A percentile compares a stretch with the other conserved stretches of the same genome.
Evolutionary conservation across 2,329 filamentous ascomycete genomes (phyloP).

Genomic region (Neoscytalidium dimidiatum): DNA sequence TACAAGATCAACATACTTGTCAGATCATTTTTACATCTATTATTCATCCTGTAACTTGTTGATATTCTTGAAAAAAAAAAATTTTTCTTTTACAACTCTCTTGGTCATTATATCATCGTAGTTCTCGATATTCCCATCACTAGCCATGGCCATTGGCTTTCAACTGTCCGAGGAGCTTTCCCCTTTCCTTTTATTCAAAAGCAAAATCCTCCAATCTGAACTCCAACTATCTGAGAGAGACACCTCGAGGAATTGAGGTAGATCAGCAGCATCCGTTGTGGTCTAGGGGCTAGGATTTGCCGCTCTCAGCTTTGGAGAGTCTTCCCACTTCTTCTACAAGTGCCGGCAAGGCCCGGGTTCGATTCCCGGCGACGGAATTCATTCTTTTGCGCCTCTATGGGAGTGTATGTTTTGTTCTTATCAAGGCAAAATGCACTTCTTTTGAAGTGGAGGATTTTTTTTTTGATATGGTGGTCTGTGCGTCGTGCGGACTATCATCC

Average conservation of each 20-base stretch:
- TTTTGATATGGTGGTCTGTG: not conserved
- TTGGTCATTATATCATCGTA: too few relatives aligned
- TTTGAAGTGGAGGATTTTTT: not conserved
- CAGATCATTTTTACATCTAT: too few relatives aligned
- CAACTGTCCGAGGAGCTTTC: not conserved
- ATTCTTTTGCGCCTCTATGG: not conserved
- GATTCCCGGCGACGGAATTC: conserved; percentile 37
- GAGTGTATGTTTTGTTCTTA: not conserved
- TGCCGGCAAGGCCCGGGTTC: conserved; percentile 39
- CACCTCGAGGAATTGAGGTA: not conserved
- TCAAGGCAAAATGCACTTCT: too few relatives aligned
- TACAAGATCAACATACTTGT: too few relatives aligned
- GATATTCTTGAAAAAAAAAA: too few relatives aligned
- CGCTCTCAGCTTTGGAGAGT: conserved; percentile 30
- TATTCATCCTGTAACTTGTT: too few relatives aligned
- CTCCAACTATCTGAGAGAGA: not conserved
- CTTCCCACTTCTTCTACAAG: conserved; percentile 16
- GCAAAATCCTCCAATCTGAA: too few relatives aligned
- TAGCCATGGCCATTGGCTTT: too few relatives aligned
- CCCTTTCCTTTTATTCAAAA: not conserved
- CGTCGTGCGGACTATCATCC: not conserved
- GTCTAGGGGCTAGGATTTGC: conserved; percentile 38
- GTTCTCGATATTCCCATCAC: too few relatives aligned
- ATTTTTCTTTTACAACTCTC: too few relatives aligned
- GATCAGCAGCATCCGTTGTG: conserved; percentile 22